Evolutionary conservation across 2,329 filamentous ascomycete genomes (phyloP).

Genomic region (Blastomyces parvus): DNA sequence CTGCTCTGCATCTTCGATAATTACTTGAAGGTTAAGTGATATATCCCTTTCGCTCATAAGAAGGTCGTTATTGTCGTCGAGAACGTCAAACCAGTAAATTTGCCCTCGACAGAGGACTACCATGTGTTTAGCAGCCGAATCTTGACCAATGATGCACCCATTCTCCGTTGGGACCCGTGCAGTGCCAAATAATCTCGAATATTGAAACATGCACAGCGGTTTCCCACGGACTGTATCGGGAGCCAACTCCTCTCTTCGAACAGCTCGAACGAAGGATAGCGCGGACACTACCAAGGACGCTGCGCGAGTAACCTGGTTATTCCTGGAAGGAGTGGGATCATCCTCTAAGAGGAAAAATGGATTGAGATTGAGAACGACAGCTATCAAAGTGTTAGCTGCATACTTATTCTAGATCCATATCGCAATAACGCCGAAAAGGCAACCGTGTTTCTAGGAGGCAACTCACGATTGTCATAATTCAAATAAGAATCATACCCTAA

Average conservation of each 20-base stretch:
- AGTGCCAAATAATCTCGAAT: slow-evolving; percentile 88
- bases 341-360: slow-evolving; percentile 97
- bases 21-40: slow-evolving; percentile 79
- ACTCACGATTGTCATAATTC: slow-evolving; percentile 78
- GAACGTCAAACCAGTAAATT: slow-evolving; percentile 97
- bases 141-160: slow-evolving; percentile 91
- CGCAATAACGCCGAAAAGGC: background rate
- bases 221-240: slow-evolving; percentile 76
- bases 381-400: slow-evolving; percentile 19
- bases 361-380: slow-evolving; percentile 93
- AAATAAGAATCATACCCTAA: slow-evolving; percentile 97
- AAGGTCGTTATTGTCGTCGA: slow-evolving; percentile 86
- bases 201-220: slow-evolving; percentile 96
- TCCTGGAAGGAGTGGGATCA: slow-evolving; percentile 89
- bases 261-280: slow-evolving; percentile 82
- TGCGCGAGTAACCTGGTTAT: slow-evolving; percentile 91
- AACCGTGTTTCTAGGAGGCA: background rate
- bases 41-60: slow-evolving; percentile 98
- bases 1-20: slow-evolving; percentile 81
- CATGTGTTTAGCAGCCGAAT: slow-evolving; percentile 84
- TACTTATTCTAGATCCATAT: background rate
- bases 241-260: slow-evolving; percentile 82
- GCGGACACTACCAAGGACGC: slow-evolving; percentile 86
- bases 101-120: slow-evolving; percentile 91
- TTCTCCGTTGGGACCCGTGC: slow-evolving; percentile 88